phyloP scores from a whole-genome alignment of 139 green algal species.

The Asterochloris sp. region DNA sequence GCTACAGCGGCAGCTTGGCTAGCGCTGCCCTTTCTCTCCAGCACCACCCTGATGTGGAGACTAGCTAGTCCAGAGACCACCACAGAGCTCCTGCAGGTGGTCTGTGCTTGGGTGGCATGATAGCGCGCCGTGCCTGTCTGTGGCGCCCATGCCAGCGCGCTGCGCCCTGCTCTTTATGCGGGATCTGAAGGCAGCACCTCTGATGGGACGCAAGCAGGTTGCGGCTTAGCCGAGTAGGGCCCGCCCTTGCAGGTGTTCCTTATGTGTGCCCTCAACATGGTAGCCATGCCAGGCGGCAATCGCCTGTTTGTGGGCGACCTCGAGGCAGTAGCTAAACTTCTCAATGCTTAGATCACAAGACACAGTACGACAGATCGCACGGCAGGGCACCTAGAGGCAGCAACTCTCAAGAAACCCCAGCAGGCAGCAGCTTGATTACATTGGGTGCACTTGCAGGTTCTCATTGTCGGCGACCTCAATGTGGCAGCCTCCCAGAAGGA shows the following conservation, averaged over 20 bases:
- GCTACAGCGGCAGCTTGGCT: not conserved
- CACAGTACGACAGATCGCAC: not conserved
- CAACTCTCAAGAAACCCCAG: not conserved
- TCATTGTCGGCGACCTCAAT: constrained; percentile 69
- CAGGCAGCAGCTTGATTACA: too few relatives aligned
- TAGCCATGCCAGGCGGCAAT: too few relatives aligned
- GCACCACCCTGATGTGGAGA: not conserved
- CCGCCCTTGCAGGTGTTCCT: not conserved
- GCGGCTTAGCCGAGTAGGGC: not conserved
- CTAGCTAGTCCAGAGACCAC: too few relatives aligned
- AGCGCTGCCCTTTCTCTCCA: not conserved
- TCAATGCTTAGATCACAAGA: not conserved
- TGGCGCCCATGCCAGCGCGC: not conserved
- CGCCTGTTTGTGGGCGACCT: too few relatives aligned
- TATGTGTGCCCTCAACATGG: not conserved
- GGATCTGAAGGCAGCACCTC: not conserved
- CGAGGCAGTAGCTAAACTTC: too few relatives aligned
- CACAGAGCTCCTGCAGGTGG: not conserved
- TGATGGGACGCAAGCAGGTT: not conserved
- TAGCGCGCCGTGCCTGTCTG: too few relatives aligned
- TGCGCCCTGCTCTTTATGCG: too few relatives aligned
- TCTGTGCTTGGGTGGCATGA: not conserved
- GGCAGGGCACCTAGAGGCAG: too few relatives aligned
- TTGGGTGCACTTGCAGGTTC: constrained; percentile 27
- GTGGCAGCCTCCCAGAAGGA: constrained; percentile 39